These are phyloP conservation scores for Sanghuangporus weigelae DNA, from an alignment of 1,284 basidiomycete species.

Conservation along the genomic window DNA sequence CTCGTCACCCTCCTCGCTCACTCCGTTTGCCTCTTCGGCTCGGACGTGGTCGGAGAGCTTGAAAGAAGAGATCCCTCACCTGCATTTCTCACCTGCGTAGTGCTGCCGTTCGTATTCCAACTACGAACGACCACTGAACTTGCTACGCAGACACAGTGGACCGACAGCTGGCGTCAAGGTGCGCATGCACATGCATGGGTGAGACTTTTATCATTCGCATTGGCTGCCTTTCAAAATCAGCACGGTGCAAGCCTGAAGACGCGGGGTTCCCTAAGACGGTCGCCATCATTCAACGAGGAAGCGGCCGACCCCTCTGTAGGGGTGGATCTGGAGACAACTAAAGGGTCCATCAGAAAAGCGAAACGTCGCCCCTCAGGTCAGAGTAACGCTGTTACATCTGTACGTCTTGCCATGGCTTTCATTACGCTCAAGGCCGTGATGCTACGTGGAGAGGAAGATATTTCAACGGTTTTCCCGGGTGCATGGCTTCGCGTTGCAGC, in stretches of 20 bases:
- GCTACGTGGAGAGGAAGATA: constrained; percentile 55
- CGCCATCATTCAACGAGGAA: constrained; percentile 21
- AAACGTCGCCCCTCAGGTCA: constrained; percentile 5
- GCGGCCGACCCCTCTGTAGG: constrained; percentile 40
- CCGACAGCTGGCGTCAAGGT: constrained; percentile 40
- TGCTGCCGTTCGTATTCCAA: constrained; percentile 57
- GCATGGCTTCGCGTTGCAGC: constrained; percentile 57
- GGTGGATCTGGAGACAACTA: constrained; percentile 22
- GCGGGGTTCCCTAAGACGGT: constrained; percentile 11
- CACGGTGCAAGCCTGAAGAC: constrained; percentile 16
- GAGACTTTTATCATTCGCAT: constrained; percentile 55
- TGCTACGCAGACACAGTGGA: constrained; percentile 35
- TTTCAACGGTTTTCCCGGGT: constrained; percentile 47
- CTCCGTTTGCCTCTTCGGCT: constrained; percentile 46
- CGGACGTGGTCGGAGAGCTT: constrained; percentile 53
- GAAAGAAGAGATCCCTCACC: constrained; percentile 52
- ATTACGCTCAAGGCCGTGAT: constrained; percentile 54
- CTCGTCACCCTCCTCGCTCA: constrained; percentile 51
- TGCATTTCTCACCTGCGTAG: constrained; percentile 50
- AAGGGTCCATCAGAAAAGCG: constrained; percentile 1
- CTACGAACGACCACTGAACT: constrained; percentile 49
- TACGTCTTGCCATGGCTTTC: constrained; percentile 10
- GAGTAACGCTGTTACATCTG: constrained; percentile 1
- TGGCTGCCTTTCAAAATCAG: constrained; percentile 40
- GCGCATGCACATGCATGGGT: constrained; percentile 54